These are phyloP conservation scores for Aspergillus texensis DNA, from an alignment of 2,329 filamentous ascomycete genomes.

Conservation along the genomic window DNA sequence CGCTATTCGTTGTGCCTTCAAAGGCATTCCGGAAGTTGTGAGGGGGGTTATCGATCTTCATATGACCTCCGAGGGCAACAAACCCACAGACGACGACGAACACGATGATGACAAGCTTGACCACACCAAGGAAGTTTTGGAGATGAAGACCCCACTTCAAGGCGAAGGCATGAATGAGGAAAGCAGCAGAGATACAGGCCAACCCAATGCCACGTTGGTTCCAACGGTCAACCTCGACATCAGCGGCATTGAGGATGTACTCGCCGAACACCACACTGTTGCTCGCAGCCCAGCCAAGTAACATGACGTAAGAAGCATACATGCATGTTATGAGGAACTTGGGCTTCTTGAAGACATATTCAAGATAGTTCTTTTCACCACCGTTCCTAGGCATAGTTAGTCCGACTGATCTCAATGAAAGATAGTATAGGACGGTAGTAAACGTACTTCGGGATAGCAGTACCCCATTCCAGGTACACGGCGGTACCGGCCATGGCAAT, in stretches of 20 bases:
- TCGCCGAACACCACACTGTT: conserved; percentile 57
- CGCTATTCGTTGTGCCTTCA: conserved; percentile 39
- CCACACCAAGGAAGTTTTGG: conserved; percentile 52
- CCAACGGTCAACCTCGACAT: conserved; percentile 48
- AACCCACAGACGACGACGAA: conserved; percentile 49
- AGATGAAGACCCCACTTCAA: conserved; percentile 52
- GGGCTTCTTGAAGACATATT: conserved; percentile 56
- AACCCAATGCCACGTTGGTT: conserved; percentile 55
- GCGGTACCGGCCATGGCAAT: conserved; percentile 51
- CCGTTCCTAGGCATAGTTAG: conserved; percentile 44
- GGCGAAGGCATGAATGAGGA: conserved; percentile 51
- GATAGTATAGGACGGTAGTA: neutral
- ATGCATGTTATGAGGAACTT: conserved; percentile 57
- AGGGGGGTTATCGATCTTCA: conserved; percentile 37
- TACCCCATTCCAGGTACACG: conserved; percentile 54
- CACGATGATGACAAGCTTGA: conserved; percentile 55
- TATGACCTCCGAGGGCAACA: conserved; percentile 44
- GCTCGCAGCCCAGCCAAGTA: conserved; percentile 56
- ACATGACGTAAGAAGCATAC: conserved; percentile 55
- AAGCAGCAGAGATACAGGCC: conserved; percentile 50
- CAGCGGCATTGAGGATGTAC: conserved; percentile 54
- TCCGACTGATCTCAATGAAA: neutral
- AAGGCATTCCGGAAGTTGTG: conserved; percentile 44
- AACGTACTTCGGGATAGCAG: conserved; percentile 48
- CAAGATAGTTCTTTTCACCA: conserved; percentile 58